Base-by-base conservation (phyloP, 345 rosid species). In the Hevea brasiliensis region DNA sequence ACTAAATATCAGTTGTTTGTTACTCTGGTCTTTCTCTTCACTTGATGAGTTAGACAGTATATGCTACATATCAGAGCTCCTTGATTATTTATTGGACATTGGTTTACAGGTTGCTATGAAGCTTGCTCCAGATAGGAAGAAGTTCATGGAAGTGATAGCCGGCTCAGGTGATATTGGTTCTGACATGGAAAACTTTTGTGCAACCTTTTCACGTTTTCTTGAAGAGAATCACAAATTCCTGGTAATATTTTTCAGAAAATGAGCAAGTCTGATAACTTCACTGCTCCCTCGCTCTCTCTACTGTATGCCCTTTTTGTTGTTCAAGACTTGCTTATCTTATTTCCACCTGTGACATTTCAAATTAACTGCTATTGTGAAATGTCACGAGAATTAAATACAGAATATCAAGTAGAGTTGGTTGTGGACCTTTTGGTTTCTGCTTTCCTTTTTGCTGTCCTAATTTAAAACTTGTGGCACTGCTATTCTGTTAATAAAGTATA, bases 71-170 rank as follows among this genome's bases (percentile, higher is more conserved):
- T 23, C 9, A 59, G 35, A 7, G 51, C 41, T 74, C 68, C 67
- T 55, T 74, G 59, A 40, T 56, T 48, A 65, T 65, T 17, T 61
- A 50, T 58, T 68, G 24, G 21, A 57, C 26, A 35, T 20, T 62
- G 78, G 44, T 53, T 76, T 70, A 48, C 87, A 95, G 99, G 81
- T 95, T 71, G 97, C 96, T 29, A 84, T 92, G 92, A 92, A 95
- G 87, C 92, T 95, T 67, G 97, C 97, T 55, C 99, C 99, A 13
- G 95, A 92, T 54, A 91, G 98, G 89, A 89, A 91, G 84, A 95
- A 91, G 86, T 95, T 95, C 77, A 92, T 91, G 96, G 94, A 91
- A 10, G 98, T 92, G 20, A 79, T 92, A 61, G 67, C 89, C 55
- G 94, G 99, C 69, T 61, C 96, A 0, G 99, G 99, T 73, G 90